Evolutionary conservation across 148 eudicot genomes (phyloP).

Genomic region (Euryodendron excelsum): DNA sequence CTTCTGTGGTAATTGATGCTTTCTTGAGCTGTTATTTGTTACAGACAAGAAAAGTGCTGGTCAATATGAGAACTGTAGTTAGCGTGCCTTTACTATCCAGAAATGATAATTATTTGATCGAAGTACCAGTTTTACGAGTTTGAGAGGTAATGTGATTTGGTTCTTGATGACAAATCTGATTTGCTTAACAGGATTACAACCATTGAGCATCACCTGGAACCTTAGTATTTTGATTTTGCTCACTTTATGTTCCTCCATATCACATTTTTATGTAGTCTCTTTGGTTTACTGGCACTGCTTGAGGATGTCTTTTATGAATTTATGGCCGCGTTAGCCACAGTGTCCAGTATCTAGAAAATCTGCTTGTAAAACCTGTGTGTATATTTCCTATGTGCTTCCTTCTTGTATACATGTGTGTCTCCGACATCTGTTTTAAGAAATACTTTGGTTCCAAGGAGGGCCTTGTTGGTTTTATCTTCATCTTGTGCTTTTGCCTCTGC

Average conservation of each 20-base stretch:
- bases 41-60: not conserved
- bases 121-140: not conserved
- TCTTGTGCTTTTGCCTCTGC: conserved; percentile 5
- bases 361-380: not conserved
- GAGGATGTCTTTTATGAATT: not conserved
- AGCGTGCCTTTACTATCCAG: too few species aligned
- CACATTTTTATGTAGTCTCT: not conserved
- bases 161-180: not conserved
- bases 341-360: not conserved
- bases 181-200: not conserved
- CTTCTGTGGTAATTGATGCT: too few species aligned
- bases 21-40: not conserved
- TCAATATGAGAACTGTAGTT: not conserved
- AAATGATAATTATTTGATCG: not conserved
- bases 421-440: conserved; percentile 1
- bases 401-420: not conserved
- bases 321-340: not conserved
- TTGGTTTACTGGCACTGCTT: not conserved
- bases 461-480: conserved; percentile 5
- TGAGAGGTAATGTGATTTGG: not conserved
- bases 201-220: conserved; percentile 1
- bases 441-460: not conserved
- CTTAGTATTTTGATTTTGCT: not conserved
- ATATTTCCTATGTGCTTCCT: not conserved
- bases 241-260: not conserved